Evolutionary conservation across 225 moss, liverwort and hornwort genomes (phyloP).

Genomic region (Polytrichum commune): DNA sequence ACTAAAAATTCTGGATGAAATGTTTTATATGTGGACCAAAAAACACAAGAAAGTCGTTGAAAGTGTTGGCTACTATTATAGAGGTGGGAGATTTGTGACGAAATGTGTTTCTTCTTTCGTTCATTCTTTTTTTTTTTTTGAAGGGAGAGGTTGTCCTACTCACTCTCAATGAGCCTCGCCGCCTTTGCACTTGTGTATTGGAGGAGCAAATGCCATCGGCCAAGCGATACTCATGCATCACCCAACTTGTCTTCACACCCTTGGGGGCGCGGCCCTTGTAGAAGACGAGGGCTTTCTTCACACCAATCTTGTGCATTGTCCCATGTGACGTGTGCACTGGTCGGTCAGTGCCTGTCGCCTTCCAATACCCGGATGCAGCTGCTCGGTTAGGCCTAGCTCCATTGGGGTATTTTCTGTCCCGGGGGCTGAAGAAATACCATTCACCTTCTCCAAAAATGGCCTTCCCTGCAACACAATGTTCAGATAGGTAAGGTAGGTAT

Average conservation of each 20-base stretch:
- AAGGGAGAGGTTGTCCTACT: background rate
- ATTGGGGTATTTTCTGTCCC: constrained; percentile 97
- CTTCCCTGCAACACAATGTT: constrained; percentile 53
- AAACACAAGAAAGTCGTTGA: too few relatives aligned
- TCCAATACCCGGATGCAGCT: constrained; percentile 98
- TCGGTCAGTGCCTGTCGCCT: constrained; percentile 96
- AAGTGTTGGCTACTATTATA: too few relatives aligned
- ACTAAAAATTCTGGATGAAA: too few relatives aligned
- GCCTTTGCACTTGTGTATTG: constrained; percentile 45
- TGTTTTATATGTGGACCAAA: too few relatives aligned
- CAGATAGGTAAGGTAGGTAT: too few relatives aligned
- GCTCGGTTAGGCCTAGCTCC: constrained; percentile 93
- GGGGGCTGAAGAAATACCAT: constrained; percentile 99
- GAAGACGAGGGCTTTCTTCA: constrained; percentile 96
- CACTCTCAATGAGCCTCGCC: constrained; percentile 83
- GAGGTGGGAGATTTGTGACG: too few relatives aligned
- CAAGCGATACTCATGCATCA: constrained; percentile 97
- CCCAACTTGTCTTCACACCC: constrained; percentile 94
- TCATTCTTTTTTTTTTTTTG: too few relatives aligned
- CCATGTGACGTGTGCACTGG: constrained; percentile 68
- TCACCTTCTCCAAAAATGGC: constrained; percentile 89
- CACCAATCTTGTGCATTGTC: constrained; percentile 72
- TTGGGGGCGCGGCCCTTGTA: constrained; percentile 98
- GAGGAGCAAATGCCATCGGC: constrained; percentile 76
- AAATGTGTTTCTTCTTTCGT: too few relatives aligned